phyloP scores from a whole-genome alignment of 2,329 filamentous ascomycete genomes.

The Herpotrichia juniperi region DNA sequence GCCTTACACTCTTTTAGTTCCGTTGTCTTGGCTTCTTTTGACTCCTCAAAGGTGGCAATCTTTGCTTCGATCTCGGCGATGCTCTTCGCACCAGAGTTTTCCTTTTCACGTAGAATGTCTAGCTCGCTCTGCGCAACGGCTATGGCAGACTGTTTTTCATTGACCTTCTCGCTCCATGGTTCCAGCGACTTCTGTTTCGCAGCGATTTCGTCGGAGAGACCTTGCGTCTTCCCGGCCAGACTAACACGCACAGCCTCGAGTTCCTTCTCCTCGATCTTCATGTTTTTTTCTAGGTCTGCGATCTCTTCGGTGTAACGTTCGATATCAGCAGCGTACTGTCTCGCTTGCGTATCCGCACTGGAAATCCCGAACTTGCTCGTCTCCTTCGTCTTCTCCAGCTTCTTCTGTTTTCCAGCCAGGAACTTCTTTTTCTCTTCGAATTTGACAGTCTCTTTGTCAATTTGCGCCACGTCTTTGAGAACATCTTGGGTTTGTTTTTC shows the following conservation, averaged over 20 bases:
- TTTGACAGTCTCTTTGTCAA: slow-evolving; percentile 96
- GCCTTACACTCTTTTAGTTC: slow-evolving; percentile 79
- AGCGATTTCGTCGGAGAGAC: slow-evolving; percentile 89
- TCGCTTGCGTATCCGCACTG: slow-evolving; percentile 78
- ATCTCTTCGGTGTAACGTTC: slow-evolving; percentile 78
- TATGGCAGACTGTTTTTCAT: slow-evolving; percentile 91
- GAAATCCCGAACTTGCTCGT: slow-evolving; percentile 75
- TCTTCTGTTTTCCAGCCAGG: slow-evolving; percentile 86
- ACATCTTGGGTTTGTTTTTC: slow-evolving; percentile 82
- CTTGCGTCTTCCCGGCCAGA: slow-evolving; percentile 94
- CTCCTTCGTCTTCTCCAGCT: slow-evolving; percentile 85
- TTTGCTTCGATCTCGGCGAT: slow-evolving; percentile 84
- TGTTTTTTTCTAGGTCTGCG: slow-evolving; percentile 73
- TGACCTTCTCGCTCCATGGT: slow-evolving; percentile 97
- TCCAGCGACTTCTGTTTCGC: slow-evolving; percentile 92
- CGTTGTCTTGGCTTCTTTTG: slow-evolving; percentile 70
- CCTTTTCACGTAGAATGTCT: slow-evolving; percentile 86
- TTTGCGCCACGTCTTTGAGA: slow-evolving; percentile 85
- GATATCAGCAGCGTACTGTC: slow-evolving; percentile 79
- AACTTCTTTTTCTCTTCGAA: slow-evolving; percentile 99
- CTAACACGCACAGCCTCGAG: slow-evolving; percentile 82
- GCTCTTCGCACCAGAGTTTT: slow-evolving; percentile 83
- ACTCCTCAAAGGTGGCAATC: slow-evolving; percentile 73
- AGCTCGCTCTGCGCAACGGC: slow-evolving; percentile 95
- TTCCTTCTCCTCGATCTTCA: slow-evolving; percentile 81